phyloP scores from a whole-genome alignment of 2,329 filamentous ascomycete genomes.

The Ophiostoma ulmi region DNA sequence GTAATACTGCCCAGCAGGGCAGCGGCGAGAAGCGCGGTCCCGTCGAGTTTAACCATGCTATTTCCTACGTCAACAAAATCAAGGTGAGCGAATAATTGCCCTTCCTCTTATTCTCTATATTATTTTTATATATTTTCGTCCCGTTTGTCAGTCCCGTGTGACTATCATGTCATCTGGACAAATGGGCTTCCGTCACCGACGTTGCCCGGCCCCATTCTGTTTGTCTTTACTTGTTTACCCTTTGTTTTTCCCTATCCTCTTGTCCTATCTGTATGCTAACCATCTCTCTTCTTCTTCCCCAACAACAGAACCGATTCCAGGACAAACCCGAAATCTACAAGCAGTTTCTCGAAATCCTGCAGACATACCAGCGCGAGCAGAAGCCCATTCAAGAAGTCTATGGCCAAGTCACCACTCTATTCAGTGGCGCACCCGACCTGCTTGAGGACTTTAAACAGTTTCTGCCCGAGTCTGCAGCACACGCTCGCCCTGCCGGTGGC shows the following conservation, averaged over 20 bases:
- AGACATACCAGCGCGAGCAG: conserved; percentile 96
- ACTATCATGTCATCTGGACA: conserved; percentile 4
- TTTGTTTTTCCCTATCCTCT: background rate
- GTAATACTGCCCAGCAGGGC: conserved; percentile 53
- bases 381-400: conserved; percentile 99
- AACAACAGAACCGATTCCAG: conserved; percentile 80
- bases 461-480: conserved; percentile 74
- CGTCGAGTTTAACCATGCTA: conserved; percentile 98
- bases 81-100: conserved; percentile 59
- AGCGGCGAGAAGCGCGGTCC: conserved; percentile 81
- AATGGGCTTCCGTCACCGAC: background rate
- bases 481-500: conserved; percentile 52
- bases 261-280: conserved; percentile 1
- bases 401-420: conserved; percentile 88
- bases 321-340: conserved; percentile 98
- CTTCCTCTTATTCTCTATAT: background rate
- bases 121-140: conserved; percentile 12
- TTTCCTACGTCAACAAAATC: conserved; percentile 99
- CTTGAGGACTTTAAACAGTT: conserved; percentile 99
- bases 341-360: conserved; percentile 94
- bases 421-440: conserved; percentile 87
- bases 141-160: background rate
- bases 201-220: conserved; percentile 2
- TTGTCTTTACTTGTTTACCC: conserved; percentile 14
- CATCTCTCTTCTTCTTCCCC: conserved; percentile 19